Base-by-base conservation (phyloP, 768 basidiomycete species). In the Boletus huronensis region DNA sequence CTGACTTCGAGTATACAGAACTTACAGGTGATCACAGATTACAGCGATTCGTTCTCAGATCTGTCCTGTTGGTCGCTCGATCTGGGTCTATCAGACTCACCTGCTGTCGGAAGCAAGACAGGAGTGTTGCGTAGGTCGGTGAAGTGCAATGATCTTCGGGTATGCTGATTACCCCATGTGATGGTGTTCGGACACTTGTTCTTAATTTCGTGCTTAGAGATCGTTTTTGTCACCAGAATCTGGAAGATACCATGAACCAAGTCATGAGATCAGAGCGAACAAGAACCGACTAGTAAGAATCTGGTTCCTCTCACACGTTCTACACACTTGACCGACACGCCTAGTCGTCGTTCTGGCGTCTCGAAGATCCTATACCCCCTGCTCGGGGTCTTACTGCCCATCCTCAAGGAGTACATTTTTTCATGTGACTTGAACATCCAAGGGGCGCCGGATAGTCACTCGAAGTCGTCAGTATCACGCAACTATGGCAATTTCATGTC, bases 111-210 rank as follows among this genome's bases (percentile, higher is more conserved):
- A 48, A 29, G 36, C 36, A 52, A 48, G 45, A 29, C 35, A 25
- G 49, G 51, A 17, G 34, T 19, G 28, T 49, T 60, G 48, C 57
- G 52, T 19, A 58, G 57, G 44, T 49, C 53, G 10, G 36, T 48
- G 11, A 55, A 50, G n/a, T 53, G 48, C 55, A 47, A 50, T 32
- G 54, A 62, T 25, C 48, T 62, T 28, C 49, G 57, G 57, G 60
- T 54, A 53, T 25, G 54, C 26, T 45, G 39, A 39, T 34, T 46
- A 17, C 26, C 14, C 16, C 5, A 13, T 41, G 10, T 21, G 14
- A n/a, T 41, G n/a, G 14, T 47, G 32, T 58, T 23, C 7, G 34
- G 32, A 47, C 21, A 16, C 38, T 29, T 50, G 28, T 46, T 10
- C 34, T 48, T 21, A 48, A 42, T 35, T 36, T 26, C 8, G 13